Percentiles rank a stretch among this genome's conserved stretches.
phyloP scores from a whole-genome alignment of 768 basidiomycete genomes.

The Termitomyces sp. region DNA sequence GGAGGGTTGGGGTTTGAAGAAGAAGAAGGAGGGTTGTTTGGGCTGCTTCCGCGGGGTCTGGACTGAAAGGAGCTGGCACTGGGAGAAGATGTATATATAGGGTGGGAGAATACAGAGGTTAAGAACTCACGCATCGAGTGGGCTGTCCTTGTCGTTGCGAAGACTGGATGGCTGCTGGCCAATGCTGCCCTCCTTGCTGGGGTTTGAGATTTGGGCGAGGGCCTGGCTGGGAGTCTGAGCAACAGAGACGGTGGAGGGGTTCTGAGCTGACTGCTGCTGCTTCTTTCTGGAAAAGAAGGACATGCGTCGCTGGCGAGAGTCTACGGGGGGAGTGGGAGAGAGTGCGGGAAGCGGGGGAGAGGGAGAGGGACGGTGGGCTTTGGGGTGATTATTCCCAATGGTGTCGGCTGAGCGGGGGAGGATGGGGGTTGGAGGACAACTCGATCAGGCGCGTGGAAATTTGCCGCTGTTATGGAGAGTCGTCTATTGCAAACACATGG shows the following conservation, averaged over 20 bases:
- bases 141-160: constrained; percentile 14
- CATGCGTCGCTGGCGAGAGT: constrained; percentile 59
- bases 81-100: neutral
- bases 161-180: neutral
- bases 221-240: constrained; percentile 67
- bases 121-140: constrained; percentile 34
- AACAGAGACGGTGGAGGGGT: constrained; percentile 47
- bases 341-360: constrained; percentile 16
- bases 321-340: neutral
- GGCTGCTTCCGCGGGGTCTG: constrained; percentile 17
- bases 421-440: neutral
- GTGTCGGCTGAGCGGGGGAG: neutral
- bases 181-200: constrained; percentile 23
- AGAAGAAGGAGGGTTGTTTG: neutral
- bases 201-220: constrained; percentile 49
- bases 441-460: neutral
- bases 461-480: neutral
- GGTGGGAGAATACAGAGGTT: neutral
- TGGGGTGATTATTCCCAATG: constrained; percentile 21
- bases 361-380: constrained; percentile 7
- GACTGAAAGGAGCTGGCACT: constrained; percentile 13
- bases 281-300: constrained; percentile 93
- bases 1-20: constrained; percentile 16
- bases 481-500: constrained; percentile 11
- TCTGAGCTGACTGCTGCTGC: constrained; percentile 50